These are phyloP conservation scores for Calonectria pauciramosa DNA, from an alignment of 2,329 filamentous ascomycete genomes.

Conservation along the genomic window DNA sequence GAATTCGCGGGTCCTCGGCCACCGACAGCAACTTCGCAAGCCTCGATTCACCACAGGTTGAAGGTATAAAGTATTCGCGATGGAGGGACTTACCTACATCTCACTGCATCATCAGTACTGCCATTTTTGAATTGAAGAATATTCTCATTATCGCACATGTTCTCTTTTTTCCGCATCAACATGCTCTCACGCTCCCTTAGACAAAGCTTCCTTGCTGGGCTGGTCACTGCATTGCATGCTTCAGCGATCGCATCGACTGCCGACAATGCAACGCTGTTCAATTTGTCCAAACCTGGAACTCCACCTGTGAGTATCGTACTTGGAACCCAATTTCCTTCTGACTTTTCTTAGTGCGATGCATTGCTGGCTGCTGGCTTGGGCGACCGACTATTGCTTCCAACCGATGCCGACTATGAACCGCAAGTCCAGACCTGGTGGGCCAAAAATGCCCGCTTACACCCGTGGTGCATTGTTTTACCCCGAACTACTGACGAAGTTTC, in stretches of 20 bases:
- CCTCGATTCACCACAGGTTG: not conserved
- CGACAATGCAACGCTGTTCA: not conserved
- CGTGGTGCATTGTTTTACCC: not conserved
- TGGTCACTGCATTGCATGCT: not conserved
- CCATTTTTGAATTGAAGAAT: no score
- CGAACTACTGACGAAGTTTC: not conserved
- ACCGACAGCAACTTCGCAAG: not conserved
- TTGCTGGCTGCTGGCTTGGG: not conserved
- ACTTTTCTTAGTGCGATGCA: not conserved
- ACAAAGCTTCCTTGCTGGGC: not conserved
- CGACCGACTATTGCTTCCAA: not conserved
- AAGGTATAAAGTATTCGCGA: not conserved
- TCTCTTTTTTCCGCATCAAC: not conserved
- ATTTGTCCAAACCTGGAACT: not conserved
- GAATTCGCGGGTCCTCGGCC: not conserved
- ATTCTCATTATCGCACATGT: not conserved
- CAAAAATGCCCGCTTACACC: not conserved
- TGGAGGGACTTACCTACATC: not conserved
- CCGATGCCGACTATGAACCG: not conserved
- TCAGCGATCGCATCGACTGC: not conserved
- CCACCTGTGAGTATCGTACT: not conserved
- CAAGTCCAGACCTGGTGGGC: not conserved
- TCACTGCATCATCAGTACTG: not conserved
- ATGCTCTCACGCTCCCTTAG: not conserved
- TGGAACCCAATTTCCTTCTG: not conserved